Evolutionary conservation across 345 rosid species (phyloP).

Genomic region (Aquilaria sinensis): DNA sequence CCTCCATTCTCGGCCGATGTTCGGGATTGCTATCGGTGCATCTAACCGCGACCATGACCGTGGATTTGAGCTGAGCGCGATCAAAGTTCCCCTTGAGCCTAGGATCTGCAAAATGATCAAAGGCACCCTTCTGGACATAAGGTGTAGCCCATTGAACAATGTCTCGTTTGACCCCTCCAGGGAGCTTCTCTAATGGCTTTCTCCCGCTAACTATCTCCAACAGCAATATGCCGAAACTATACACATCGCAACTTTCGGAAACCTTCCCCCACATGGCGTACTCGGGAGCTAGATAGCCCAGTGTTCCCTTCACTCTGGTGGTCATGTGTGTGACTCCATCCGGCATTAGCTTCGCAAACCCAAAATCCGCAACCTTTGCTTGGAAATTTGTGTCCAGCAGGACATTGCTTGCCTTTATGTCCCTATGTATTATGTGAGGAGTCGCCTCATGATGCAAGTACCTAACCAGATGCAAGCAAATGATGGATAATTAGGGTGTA

Average conservation of each 20-base stretch:
- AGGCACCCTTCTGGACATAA: conserved; percentile 40
- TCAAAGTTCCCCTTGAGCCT: conserved; percentile 42
- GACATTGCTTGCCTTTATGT: conserved; percentile 65
- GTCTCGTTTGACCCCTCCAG: conserved; percentile 45
- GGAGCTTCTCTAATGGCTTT: conserved; percentile 54
- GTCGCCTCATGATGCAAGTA: conserved; percentile 59
- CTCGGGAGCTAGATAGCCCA: conserved; percentile 67
- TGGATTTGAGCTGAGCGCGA: conserved; percentile 25
- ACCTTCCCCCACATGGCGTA: conserved; percentile 90
- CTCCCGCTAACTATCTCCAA: conserved; percentile 49
- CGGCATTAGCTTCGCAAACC: conserved; percentile 64
- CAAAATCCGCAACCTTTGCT: conserved; percentile 68
- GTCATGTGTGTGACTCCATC: conserved; percentile 61
- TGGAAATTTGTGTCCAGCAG: conserved; percentile 45
- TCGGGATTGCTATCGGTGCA: conserved; percentile 45
- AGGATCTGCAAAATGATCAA: conserved; percentile 42
- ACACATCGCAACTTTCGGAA: conserved; percentile 56
- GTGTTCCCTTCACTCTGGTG: conserved; percentile 61
- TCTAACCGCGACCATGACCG: conserved; percentile 31
- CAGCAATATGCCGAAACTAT: conserved; percentile 61
- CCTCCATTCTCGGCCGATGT: conserved; percentile 49
- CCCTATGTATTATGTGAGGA: conserved; percentile 69
- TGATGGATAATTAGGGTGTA: no score
- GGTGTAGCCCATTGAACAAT: conserved; percentile 63
- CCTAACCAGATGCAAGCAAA: conserved; percentile 18